Percentiles rank a stretch among this genome's conserved stretches.
Evolutionary conservation across 257 asterid species (phyloP).

Genomic region (Nicotiana benthamiana): DNA sequence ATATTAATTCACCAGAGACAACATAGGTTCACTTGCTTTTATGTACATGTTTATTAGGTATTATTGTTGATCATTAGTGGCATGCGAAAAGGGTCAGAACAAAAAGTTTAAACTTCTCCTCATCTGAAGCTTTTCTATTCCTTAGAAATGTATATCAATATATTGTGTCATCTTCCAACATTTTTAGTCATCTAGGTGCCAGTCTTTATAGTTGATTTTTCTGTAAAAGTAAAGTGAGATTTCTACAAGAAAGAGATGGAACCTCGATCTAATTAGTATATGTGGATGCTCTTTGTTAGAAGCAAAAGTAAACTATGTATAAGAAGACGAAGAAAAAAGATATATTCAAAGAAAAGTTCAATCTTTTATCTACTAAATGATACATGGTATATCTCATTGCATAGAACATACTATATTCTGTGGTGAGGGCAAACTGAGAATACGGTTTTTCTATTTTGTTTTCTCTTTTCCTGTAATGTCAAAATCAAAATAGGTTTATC

Average conservation of each 20-base stretch:
- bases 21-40: neutral
- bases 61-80: neutral
- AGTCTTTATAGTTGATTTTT: neutral
- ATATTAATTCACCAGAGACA: neutral
- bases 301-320: neutral
- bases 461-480: neutral
- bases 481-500: neutral
- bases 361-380: neutral
- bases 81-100: neutral
- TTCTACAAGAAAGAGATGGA: neutral
- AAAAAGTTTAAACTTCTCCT: neutral
- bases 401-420: neutral
- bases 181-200: neutral
- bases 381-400: neutral
- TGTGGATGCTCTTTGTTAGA: neutral
- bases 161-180: neutral
- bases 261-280: neutral
- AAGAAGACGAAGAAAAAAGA: neutral
- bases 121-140: neutral
- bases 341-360: neutral
- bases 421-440: neutral
- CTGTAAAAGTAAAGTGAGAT: neutral
- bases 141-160: neutral
- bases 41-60: neutral
- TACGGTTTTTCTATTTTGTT: neutral